phyloP scores from a whole-genome alignment of 73 alveolate genomes.

The Stentor coeruleus region DNA sequence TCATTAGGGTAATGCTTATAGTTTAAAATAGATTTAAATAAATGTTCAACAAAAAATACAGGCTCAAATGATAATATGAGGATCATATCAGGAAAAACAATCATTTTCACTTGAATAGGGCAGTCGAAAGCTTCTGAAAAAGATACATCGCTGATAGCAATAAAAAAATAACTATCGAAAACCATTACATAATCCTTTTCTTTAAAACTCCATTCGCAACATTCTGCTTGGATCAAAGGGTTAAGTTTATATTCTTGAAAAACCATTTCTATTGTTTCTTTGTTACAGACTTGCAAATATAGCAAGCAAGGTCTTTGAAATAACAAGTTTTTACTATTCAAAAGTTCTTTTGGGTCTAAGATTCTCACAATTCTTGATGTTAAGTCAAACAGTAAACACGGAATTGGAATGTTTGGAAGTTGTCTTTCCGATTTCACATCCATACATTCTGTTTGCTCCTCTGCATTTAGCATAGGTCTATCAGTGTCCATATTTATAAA shows the following conservation, averaged over 20 bases:
- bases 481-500: too few species aligned
- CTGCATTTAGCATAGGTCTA: too few species aligned
- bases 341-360: neutral
- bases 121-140: neutral
- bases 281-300: too few species aligned
- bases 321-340: neutral
- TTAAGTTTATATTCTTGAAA: neutral
- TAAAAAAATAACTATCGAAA: neutral
- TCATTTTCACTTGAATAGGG: neutral
- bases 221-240: slow-evolving; percentile 7
- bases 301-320: neutral
- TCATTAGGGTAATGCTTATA: too few species aligned
- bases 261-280: neutral
- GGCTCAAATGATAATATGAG: too few species aligned
- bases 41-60: too few species aligned
- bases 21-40: too few species aligned
- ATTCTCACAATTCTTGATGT: neutral
- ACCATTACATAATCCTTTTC: neutral
- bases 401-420: too few species aligned
- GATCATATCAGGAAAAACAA: too few species aligned
- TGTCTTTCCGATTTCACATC: too few species aligned
- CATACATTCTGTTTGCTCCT: too few species aligned
- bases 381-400: neutral
- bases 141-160: neutral
- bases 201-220: neutral